Percentiles rank a stretch among this genome's conserved stretches.
Conservation (phyloP, 2,329 filamentous ascomycete species). For the Talaromyces sp. region DNA sequence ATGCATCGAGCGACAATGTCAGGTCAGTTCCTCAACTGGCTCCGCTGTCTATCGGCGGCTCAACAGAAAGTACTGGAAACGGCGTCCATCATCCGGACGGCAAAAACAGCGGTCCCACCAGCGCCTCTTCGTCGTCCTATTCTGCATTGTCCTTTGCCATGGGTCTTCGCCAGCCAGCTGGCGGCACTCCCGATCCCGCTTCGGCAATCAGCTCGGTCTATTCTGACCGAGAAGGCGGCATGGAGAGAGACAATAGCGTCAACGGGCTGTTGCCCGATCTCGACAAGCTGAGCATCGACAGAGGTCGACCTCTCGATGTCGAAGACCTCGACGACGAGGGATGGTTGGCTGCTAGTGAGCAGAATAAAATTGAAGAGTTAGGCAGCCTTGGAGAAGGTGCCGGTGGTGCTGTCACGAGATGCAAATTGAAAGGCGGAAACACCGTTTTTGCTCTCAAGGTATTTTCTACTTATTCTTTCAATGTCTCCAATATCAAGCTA, state of each 20-base stretch:
- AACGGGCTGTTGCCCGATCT: conserved; percentile 70
- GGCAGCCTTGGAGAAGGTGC: conserved; percentile 91
- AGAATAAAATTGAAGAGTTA: conserved; percentile 80
- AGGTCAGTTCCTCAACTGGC: not conserved
- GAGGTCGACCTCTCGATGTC: conserved; percentile 77
- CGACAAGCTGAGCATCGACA: conserved; percentile 75
- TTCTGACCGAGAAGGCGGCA: conserved; percentile 56
- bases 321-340: conserved; percentile 93
- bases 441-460: conserved; percentile 96
- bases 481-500: conserved; percentile 10
- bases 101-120: conserved; percentile 72
- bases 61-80: conserved; percentile 55
- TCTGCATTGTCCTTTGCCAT: conserved; percentile 79
- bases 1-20: conserved; percentile 9
- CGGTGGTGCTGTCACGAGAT: conserved; percentile 89
- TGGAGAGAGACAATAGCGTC: conserved; percentile 78
- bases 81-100: conserved; percentile 68
- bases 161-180: conserved; percentile 55
- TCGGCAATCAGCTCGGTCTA: conserved; percentile 73
- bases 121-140: conserved; percentile 80
- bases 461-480: conserved; percentile 21
- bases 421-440: conserved; percentile 82
- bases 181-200: conserved; percentile 71
- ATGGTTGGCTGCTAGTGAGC: conserved; percentile 87
- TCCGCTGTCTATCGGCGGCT: not conserved